A percentile compares a stretch with the other conserved stretches of the same genome.
These are phyloP conservation scores for Styphnolobium japonicum DNA, from an alignment of 306 rosid species.

Conservation along the genomic window DNA sequence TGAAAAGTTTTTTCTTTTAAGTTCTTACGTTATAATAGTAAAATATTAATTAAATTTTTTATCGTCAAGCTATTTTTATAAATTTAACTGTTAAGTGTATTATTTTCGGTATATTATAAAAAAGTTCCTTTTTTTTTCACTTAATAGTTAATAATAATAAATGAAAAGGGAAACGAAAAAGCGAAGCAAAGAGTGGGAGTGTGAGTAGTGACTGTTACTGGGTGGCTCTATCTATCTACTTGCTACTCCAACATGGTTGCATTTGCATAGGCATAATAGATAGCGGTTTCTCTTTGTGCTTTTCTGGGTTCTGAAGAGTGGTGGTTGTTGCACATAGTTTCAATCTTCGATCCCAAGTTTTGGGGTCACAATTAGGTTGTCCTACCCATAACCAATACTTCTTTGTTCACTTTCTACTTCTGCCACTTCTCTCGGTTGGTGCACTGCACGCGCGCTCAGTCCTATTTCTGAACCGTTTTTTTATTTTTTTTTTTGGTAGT, in stretches of 20 bases:
- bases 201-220: neutral
- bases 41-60: no score
- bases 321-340: slow-evolving; percentile 34
- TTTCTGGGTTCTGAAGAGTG: slow-evolving; percentile 19
- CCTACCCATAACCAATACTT: slow-evolving; percentile 24
- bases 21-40: no score
- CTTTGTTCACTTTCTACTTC: neutral
- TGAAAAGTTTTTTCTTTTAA: no score
- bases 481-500: slow-evolving; percentile 29
- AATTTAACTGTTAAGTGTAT: no score
- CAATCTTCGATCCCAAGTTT: neutral
- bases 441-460: slow-evolving; percentile 15
- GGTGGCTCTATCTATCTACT: neutral
- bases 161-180: neutral
- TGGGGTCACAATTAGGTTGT: slow-evolving; percentile 35
- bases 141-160: no score
- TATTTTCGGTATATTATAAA: no score
- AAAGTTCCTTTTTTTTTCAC: no score
- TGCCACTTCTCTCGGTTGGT: slow-evolving; percentile 25
- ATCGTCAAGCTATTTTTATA: no score
- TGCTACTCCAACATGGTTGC: neutral
- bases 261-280: neutral
- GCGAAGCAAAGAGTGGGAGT: neutral
- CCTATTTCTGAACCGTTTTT: slow-evolving; percentile 46
- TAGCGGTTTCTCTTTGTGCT: slow-evolving; percentile 30